Percentiles rank a stretch among this genome's conserved stretches.
phyloP scores from a whole-genome alignment of 805 yeast species.

The Lachancea nothofagi region DNA sequence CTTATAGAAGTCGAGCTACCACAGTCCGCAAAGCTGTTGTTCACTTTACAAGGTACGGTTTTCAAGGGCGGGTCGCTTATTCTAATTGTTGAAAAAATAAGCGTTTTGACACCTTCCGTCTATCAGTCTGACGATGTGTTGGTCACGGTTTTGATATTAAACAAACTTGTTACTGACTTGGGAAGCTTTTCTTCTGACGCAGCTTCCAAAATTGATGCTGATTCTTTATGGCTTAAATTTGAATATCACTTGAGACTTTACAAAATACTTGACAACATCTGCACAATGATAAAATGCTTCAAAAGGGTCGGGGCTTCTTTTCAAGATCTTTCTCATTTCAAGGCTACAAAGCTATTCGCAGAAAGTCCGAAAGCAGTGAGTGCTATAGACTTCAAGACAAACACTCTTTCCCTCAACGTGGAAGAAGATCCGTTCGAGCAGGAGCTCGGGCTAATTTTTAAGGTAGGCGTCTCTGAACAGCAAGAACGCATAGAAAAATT shows the following conservation, averaged over 20 bases:
- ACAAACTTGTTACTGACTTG: slow-evolving; percentile 14
- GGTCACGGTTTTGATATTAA: slow-evolving; percentile 19
- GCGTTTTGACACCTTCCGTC: slow-evolving; percentile 26
- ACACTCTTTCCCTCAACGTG: slow-evolving; percentile 41
- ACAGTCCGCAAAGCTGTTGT: slow-evolving; percentile 21
- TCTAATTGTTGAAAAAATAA: slow-evolving; percentile 12
- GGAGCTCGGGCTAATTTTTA: slow-evolving; percentile 51
- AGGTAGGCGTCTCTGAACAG: slow-evolving; percentile 56
- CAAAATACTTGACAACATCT: slow-evolving; percentile 46
- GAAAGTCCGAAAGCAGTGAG: slow-evolving; percentile 37
- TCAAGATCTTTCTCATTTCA: slow-evolving; percentile 28
- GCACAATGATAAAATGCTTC: slow-evolving; percentile 43
- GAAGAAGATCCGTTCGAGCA: slow-evolving; percentile 65
- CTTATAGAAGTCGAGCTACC: slow-evolving; percentile 27
- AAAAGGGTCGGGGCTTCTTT: slow-evolving; percentile 43
- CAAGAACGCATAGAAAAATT: slow-evolving; percentile 41
- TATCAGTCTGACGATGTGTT: slow-evolving; percentile 22
- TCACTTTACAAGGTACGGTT: slow-evolving; percentile 12
- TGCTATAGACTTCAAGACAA: slow-evolving; percentile 37
- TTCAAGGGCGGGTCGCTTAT: slow-evolving; percentile 7
- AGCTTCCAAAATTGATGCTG: slow-evolving; percentile 12
- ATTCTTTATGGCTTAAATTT: slow-evolving; percentile 25
- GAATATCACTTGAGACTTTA: slow-evolving; percentile 39
- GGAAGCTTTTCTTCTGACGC: not conserved
- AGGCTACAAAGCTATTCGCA: slow-evolving; percentile 23